phyloP scores from a whole-genome alignment of 2,329 filamentous ascomycete species.

The Talaromyces verruculosus region DNA sequence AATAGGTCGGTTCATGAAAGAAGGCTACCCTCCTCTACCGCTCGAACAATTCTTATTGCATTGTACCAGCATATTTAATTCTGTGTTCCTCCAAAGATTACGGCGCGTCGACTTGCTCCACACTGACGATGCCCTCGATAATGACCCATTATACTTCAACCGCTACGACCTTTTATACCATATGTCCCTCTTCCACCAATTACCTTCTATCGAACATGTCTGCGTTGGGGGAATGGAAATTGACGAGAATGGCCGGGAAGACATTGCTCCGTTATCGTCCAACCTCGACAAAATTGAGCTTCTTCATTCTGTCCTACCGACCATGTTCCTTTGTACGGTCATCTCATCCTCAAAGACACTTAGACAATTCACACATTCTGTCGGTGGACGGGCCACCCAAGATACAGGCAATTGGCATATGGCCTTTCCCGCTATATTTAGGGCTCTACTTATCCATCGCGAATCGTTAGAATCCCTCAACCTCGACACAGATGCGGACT shows the following conservation, averaged over 20 bases:
- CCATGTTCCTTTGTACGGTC: conserved; percentile 21
- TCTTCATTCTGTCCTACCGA: conserved; percentile 19
- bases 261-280: conserved; percentile 19
- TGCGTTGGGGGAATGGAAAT: conserved; percentile 22
- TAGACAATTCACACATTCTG: conserved; percentile 19
- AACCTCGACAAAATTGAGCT: conserved; percentile 18
- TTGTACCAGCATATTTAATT: conserved; percentile 4
- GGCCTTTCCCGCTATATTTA: conserved; percentile 19
- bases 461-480: conserved; percentile 20
- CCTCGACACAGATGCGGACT: conserved; percentile 21
- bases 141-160: conserved; percentile 21
- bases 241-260: conserved; percentile 20
- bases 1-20: conserved; percentile 17
- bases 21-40: conserved; percentile 14
- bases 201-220: conserved; percentile 18
- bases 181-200: conserved; percentile 20
- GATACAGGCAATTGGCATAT: conserved; percentile 20
- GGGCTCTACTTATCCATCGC: conserved; percentile 19
- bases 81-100: conserved; percentile 11
- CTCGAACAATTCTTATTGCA: conserved; percentile 19
- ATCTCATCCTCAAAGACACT: conserved; percentile 18
- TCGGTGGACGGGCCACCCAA: conserved; percentile 17
- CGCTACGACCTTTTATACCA: conserved; percentile 21
- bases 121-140: conserved; percentile 18
- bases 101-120: conserved; percentile 20